Percentiles rank a stretch among this genome's conserved stretches.
Evolutionary conservation across 805 yeast species (phyloP).

Genomic region (Wickerhamiella allomyrinae): DNA sequence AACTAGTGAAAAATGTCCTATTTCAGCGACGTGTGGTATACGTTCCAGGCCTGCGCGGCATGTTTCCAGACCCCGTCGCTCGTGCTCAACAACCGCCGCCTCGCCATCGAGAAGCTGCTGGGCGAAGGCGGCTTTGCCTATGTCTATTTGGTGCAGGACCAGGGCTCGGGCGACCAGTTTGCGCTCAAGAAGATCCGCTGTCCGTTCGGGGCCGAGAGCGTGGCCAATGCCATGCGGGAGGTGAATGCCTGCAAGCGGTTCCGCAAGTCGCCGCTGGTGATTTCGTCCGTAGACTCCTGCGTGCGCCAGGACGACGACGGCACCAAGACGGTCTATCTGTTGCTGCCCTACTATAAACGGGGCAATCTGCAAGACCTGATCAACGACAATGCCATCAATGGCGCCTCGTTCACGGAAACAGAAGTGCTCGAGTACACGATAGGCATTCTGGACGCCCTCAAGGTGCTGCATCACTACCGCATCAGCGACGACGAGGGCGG

Average conservation of each 20-base stretch:
- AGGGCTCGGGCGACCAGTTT: slow-evolving; percentile 34
- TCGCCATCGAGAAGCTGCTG: slow-evolving; percentile 51
- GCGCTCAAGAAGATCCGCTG: slow-evolving; percentile 81
- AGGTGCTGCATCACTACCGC: slow-evolving; percentile 57
- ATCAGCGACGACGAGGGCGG: slow-evolving; percentile 4
- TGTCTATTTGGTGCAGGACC: slow-evolving; percentile 56
- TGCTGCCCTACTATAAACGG: slow-evolving; percentile 60
- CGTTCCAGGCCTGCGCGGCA: slow-evolving; percentile 25
- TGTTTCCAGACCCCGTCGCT: slow-evolving; percentile 40
- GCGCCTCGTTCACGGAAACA: slow-evolving; percentile 38
- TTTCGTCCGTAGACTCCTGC: slow-evolving; percentile 55
- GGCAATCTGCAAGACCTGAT: slow-evolving; percentile 77
- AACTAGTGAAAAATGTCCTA: slow-evolving; percentile 1
- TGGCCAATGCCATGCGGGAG: slow-evolving; percentile 62
- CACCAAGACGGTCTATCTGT: slow-evolving; percentile 57
- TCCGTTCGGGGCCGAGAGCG: slow-evolving; percentile 69
- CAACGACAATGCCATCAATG: slow-evolving; percentile 45
- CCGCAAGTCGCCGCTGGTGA: slow-evolving; percentile 44
- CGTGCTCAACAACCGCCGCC: slow-evolving; percentile 44
- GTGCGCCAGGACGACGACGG: slow-evolving; percentile 67
- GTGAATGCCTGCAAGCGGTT: slow-evolving; percentile 63
- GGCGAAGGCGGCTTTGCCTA: slow-evolving; percentile 89
- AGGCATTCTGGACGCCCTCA: slow-evolving; percentile 62
- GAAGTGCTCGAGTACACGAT: slow-evolving; percentile 39
- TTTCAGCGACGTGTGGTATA: slow-evolving; percentile 19